Evolutionary conservation across 305 asterid species (phyloP).

Genomic region (Solanum chacoense): DNA sequence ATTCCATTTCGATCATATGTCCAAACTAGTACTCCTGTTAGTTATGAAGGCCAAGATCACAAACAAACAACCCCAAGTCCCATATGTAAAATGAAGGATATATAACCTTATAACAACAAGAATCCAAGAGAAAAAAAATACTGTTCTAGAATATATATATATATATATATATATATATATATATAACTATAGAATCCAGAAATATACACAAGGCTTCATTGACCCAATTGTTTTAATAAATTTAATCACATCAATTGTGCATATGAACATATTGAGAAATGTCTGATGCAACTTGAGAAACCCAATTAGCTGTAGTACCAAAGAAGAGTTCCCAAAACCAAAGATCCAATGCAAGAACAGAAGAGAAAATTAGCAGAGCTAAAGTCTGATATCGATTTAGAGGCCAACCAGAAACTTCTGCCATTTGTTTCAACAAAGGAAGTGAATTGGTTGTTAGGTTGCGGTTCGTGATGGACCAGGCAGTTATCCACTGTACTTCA

Average conservation of each 20-base stretch:
- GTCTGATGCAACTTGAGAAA: conserved; percentile 39
- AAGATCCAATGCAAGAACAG: conserved; percentile 85
- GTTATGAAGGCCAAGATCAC: neutral
- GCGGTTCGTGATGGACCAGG: conserved; percentile 71
- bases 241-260: conserved; percentile 21
- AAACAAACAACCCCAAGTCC: neutral
- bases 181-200: neutral
- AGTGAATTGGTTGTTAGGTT: conserved; percentile 36
- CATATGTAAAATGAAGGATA: neutral
- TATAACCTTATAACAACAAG: neutral
- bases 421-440: conserved; percentile 54
- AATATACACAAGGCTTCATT: conserved; percentile 1
- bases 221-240: neutral
- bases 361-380: conserved; percentile 76
- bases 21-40: neutral
- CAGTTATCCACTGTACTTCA: conserved; percentile 82
- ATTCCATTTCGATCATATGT: neutral
- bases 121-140: neutral
- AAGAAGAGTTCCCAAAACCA: conserved; percentile 90
- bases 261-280: conserved; percentile 23
- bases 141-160: neutral
- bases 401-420: conserved; percentile 66
- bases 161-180: neutral
- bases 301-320: conserved; percentile 60
- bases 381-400: conserved; percentile 81